Evolutionary conservation across 192 early-diverging fungal species (phyloP).

Genomic region (Chytriomyces hyalinus): DNA sequence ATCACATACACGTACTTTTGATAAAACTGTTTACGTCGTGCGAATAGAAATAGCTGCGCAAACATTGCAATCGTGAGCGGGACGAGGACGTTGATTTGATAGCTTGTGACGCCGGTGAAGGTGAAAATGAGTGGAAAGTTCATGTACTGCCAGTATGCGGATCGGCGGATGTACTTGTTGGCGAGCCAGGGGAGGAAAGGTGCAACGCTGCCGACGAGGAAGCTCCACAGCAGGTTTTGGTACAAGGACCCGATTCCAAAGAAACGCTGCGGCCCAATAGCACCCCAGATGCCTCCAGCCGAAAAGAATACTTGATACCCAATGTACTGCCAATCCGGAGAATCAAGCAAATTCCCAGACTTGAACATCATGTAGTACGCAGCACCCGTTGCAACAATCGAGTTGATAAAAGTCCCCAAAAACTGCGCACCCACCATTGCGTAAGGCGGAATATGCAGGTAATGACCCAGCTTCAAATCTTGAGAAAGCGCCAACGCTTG

Average conservation of each 20-base stretch:
- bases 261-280: constrained; percentile 67
- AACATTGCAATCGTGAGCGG: background rate
- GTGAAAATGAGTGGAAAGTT: constrained; percentile 37
- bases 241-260: constrained; percentile 51
- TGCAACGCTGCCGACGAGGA: constrained; percentile 33
- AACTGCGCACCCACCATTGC: constrained; percentile 67
- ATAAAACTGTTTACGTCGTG: constrained; percentile 43
- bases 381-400: constrained; percentile 1
- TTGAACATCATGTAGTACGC: constrained; percentile 17
- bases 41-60: constrained; percentile 3
- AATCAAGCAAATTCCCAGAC: constrained; percentile 7
- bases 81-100: constrained; percentile 6
- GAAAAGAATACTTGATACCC: constrained; percentile 30
- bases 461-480: constrained; percentile 81
- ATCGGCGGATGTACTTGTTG: constrained; percentile 26
- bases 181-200: constrained; percentile 44
- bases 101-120: background rate
- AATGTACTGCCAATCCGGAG: constrained; percentile 16
- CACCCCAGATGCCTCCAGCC: constrained; percentile 49
- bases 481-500: constrained; percentile 74
- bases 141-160: constrained; percentile 34
- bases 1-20: constrained; percentile 61
- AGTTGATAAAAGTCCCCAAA: constrained; percentile 43
- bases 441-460: constrained; percentile 66
- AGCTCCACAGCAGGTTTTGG: constrained; percentile 25